Evolutionary conservation across 495 filamentous ascomycete species (phyloP).

Genomic region (Lichenothelia convexa): DNA sequence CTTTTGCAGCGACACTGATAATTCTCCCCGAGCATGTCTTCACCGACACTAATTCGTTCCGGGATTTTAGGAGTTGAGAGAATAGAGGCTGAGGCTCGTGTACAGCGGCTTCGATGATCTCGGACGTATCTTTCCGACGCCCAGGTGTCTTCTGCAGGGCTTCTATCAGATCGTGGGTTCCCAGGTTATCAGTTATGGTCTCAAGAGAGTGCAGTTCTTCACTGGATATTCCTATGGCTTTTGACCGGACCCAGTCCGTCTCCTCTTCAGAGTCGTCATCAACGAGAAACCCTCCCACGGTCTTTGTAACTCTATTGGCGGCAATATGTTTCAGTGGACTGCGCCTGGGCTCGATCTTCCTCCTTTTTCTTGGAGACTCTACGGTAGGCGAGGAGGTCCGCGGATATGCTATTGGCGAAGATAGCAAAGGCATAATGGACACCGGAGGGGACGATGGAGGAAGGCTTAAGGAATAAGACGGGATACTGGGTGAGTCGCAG

Average conservation of each 20-base stretch:
- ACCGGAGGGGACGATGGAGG: constrained; percentile 19
- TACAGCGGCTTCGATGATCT: neutral
- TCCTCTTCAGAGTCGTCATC: constrained; percentile 18
- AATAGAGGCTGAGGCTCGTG: neutral
- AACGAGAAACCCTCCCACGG: constrained; percentile 8
- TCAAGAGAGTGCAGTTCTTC: constrained; percentile 6
- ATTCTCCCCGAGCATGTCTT: constrained; percentile 49
- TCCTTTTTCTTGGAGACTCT: constrained; percentile 17
- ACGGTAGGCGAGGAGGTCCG: constrained; percentile 31
- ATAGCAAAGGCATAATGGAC: constrained; percentile 41
- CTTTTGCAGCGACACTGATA: constrained; percentile 35
- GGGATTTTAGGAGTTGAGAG: too few species aligned
- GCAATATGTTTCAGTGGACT: constrained; percentile 14
- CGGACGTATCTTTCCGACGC: too few species aligned
- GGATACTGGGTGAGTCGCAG: too few species aligned
- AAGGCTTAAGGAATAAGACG: too few species aligned
- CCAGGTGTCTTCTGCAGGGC: neutral
- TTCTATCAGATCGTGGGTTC: neutral
- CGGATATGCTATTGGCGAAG: constrained; percentile 42
- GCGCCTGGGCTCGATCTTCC: constrained; percentile 6
- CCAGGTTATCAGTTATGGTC: neutral
- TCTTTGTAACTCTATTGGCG: constrained; percentile 4
- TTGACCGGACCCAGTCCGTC: constrained; percentile 7
- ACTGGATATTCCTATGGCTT: constrained; percentile 7
- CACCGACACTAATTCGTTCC: constrained; percentile 25